Evolutionary conservation across 169 alveolate genomes (phyloP), one percentile per base, ranked within the genome.

Genomic region (Cryptosporidium sp.): DNA sequence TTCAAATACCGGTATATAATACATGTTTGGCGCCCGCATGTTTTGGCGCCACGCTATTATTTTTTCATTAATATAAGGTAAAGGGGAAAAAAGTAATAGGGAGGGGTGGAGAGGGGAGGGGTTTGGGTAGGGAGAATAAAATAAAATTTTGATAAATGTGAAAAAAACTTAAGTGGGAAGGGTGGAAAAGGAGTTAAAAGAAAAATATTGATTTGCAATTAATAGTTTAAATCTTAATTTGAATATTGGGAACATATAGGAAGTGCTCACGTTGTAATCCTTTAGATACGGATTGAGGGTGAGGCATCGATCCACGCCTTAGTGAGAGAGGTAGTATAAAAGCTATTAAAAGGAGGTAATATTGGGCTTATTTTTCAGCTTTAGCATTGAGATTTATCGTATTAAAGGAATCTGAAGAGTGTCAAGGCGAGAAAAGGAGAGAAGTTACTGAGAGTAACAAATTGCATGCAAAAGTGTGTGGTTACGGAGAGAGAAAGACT

Each of bases 31-130:
- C 65, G 65, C 65, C 37, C 7, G 2, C 65, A 14, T 9, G 21
- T 1, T 3, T 42, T 21, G 67, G 67, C 67, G 67, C 67, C 67
- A n/a, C 37, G 2, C 23, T 21, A 18, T 21, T 53, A 53, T 53
- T 53, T 56, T 56, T 56, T 56, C 67, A 56, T 23, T 23, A 56
- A 23, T 56, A 0, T 23, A 56, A 21, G 6, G 37, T 56, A 26
- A 56, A 56, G 12, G 35, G 67, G 26, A 56, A 26, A 56, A 56
- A 56, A 56, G 67, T 56, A 56, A 56, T 56, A 21, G 14, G 35
- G 48, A 42, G 48, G 48, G 48, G 48, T 42, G 48, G 48, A 56
- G 67, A 21, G 67, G 67, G 67, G 67, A 23, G 29, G 67, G 67
- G 67, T 56, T 23, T 56, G 67, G 67, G 67, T n/a, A 56, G 14